These are phyloP conservation scores for Fusarium tanahbumbuense DNA, from an alignment of 2,329 filamentous ascomycete species.

Conservation along the genomic window DNA sequence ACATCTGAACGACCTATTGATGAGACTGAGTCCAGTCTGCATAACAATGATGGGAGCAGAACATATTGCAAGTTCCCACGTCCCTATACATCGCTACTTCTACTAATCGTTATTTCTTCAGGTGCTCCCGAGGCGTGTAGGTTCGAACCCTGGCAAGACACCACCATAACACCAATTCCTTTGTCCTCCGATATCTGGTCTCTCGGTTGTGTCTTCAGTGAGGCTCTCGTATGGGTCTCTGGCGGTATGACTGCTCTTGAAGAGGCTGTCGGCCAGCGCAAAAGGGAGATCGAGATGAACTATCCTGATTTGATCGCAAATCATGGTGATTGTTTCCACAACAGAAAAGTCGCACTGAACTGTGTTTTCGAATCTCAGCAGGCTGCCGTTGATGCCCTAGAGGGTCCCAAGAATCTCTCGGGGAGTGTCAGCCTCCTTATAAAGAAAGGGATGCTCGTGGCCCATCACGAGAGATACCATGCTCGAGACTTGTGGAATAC, in stretches of 20 bases:
- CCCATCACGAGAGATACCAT: no score
- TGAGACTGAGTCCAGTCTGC: neutral
- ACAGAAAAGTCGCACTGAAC: neutral
- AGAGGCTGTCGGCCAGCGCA: neutral
- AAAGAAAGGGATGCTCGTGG: no score
- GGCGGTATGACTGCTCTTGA: neutral
- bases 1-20: neutral
- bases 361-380: constrained; percentile 10
- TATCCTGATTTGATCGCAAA: no score
- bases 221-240: constrained; percentile 26
- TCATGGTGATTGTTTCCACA: constrained; percentile 26
- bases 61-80: constrained; percentile 31
- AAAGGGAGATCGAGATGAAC: neutral
- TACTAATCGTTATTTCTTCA: no score
- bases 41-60: constrained; percentile 21
- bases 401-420: neutral
- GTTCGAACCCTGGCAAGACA: no score
- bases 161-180: no score
- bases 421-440: no score
- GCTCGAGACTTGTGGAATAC: no score
- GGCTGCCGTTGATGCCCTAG: neutral
- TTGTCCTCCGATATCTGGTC: constrained; percentile 28
- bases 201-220: constrained; percentile 28
- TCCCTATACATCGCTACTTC: no score
- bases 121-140: no score